Evolutionary conservation across 345 rosid genomes (phyloP).

Genomic region (Brassica carinata): DNA sequence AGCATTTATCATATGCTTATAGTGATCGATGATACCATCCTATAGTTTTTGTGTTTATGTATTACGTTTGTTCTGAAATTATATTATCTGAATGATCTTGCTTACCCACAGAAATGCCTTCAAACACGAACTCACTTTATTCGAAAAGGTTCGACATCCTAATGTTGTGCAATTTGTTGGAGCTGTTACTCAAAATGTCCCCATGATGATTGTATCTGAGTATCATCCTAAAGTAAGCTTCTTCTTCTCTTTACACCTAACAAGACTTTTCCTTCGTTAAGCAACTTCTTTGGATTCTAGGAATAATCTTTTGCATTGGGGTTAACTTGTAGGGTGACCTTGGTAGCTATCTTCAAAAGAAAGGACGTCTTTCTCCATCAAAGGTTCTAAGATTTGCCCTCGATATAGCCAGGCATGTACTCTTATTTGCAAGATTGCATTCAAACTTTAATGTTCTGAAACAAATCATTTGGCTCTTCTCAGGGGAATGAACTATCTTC

Average conservation of each 20-base stretch:
- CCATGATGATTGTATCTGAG: conserved; percentile 97
- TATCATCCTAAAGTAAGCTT: conserved; percentile 79
- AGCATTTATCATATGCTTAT: neutral
- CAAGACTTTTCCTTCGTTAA: neutral
- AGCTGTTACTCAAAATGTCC: conserved; percentile 95
- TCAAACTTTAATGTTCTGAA: conserved; percentile 1
- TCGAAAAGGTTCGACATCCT: conserved; percentile 97
- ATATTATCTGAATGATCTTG: conserved; percentile 14
- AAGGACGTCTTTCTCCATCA: conserved; percentile 84
- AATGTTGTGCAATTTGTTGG: conserved; percentile 98
- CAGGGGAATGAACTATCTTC: conserved; percentile 91
- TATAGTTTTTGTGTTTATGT: neutral
- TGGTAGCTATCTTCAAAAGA: conserved; percentile 79
- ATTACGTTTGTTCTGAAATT: neutral
- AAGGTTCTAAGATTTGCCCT: conserved; percentile 80
- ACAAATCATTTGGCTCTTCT: conserved; percentile 35
- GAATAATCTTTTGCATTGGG: conserved; percentile 22
- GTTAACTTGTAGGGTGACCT: conserved; percentile 76
- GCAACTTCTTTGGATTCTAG: conserved; percentile 5
- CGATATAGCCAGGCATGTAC: conserved; percentile 82
- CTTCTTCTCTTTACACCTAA: conserved; percentile 13
- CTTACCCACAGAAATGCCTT: conserved; percentile 69
- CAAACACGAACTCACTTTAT: conserved; percentile 80
- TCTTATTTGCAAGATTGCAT: neutral
- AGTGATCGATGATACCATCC: conserved; percentile 12